Percentiles rank a stretch among this genome's conserved stretches.
Conservation (phyloP, 2,329 filamentous ascomycete species). For the Xylariaceae sp. region DNA sequence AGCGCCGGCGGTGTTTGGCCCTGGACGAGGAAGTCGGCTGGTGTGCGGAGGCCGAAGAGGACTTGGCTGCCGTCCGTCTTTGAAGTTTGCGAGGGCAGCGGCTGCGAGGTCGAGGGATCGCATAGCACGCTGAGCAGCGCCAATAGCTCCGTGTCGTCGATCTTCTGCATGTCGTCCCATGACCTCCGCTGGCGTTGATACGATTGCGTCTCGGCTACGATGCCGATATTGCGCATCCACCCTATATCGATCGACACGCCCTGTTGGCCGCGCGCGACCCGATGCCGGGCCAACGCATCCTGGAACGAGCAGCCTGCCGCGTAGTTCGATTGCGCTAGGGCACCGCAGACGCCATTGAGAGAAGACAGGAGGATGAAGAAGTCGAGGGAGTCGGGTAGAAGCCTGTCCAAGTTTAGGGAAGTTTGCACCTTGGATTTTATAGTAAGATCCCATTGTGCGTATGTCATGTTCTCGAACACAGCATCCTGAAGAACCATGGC, state of each 20-base stretch:
- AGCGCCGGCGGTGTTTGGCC: slow-evolving; percentile 9
- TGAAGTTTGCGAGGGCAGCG: neutral
- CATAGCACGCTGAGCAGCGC: slow-evolving; percentile 29
- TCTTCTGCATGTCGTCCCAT: slow-evolving; percentile 23
- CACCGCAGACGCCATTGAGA: slow-evolving; percentile 6
- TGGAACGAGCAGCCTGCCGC: slow-evolving; percentile 19
- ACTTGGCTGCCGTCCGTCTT: slow-evolving; percentile 12
- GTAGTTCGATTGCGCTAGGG: slow-evolving; percentile 13
- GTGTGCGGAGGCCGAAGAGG: slow-evolving; percentile 20
- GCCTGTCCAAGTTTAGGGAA: slow-evolving; percentile 22
- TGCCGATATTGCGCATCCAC: slow-evolving; percentile 27
- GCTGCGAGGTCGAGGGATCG: slow-evolving; percentile 19
- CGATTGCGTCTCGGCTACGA: slow-evolving; percentile 9
- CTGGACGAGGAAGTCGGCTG: slow-evolving; percentile 16
- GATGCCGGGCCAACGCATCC: slow-evolving; percentile 4
- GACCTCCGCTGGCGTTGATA: slow-evolving; percentile 19
- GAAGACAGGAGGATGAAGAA: slow-evolving; percentile 27
- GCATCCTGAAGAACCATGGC: slow-evolving; percentile 43
- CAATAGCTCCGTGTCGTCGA: slow-evolving; percentile 30
- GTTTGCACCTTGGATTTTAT: slow-evolving; percentile 25
- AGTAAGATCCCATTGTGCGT: slow-evolving; percentile 24
- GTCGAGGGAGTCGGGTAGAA: slow-evolving; percentile 23
- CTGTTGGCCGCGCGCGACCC: slow-evolving; percentile 12
- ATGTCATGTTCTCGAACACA: slow-evolving; percentile 28
- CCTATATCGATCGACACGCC: slow-evolving; percentile 20